Evolutionary conservation across 176 grass and related monocot genomes (phyloP).

Genomic region (Ampelocalamus luodianensis): DNA sequence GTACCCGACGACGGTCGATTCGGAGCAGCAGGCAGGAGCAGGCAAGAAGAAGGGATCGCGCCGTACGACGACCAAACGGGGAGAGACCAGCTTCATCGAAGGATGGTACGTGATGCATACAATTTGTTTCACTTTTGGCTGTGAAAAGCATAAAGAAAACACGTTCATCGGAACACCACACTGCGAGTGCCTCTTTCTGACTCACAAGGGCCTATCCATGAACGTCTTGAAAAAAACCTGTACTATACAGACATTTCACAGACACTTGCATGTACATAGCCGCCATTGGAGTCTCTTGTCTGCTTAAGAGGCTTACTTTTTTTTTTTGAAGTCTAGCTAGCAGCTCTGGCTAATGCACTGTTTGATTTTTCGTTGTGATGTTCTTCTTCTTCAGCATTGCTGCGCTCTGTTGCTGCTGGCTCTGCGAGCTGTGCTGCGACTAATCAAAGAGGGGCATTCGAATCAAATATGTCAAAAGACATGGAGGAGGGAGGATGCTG

Average conservation of each 20-base stretch:
- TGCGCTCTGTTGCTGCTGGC: conserved; percentile 60
- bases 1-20: not conserved
- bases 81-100: conserved; percentile 16
- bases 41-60: conserved; percentile 13
- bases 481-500: too few relatives aligned
- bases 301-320: too few relatives aligned
- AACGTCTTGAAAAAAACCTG: too few relatives aligned
- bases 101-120: not conserved
- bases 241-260: too few relatives aligned
- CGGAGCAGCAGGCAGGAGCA: not conserved
- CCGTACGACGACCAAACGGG: conserved; percentile 9
- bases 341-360: not conserved
- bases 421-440: conserved; percentile 59
- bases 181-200: too few relatives aligned
- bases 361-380: not conserved
- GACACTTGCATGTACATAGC: not conserved
- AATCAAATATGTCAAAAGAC: too few relatives aligned
- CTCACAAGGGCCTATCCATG: too few relatives aligned
- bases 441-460: not conserved
- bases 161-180: too few relatives aligned
- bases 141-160: too few relatives aligned
- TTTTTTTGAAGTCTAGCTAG: not conserved
- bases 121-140: too few relatives aligned
- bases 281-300: not conserved
- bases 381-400: conserved; percentile 42